Evolutionary conservation across 2,329 filamentous ascomycete genomes (phyloP).

Genomic region (Colletotrichum magnum): DNA sequence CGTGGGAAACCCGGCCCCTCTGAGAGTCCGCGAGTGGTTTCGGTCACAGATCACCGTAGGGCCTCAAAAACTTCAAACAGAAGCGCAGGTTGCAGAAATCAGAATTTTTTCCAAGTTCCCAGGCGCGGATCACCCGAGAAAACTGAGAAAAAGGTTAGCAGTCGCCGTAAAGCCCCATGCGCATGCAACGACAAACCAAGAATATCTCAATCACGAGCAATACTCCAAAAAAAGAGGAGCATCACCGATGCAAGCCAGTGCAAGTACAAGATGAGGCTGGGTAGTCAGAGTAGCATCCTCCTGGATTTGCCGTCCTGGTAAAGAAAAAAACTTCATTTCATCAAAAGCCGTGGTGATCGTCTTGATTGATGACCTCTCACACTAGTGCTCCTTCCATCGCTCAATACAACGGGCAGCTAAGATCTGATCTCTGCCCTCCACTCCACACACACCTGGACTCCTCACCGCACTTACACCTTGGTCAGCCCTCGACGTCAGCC

Average conservation of each 20-base stretch:
- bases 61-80: not conserved
- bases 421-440: constrained; percentile 32
- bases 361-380: constrained; percentile 2
- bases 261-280: not conserved
- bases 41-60: not conserved
- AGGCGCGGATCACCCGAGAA: too few relatives aligned
- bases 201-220: not conserved
- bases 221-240: not conserved
- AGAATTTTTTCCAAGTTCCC: not conserved
- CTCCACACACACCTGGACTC: constrained; percentile 21
- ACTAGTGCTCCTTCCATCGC: constrained; percentile 10
- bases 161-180: constrained; percentile 9
- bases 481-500: constrained; percentile 40
- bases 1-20: too few relatives aligned
- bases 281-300: not conserved
- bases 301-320: not conserved
- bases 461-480: constrained; percentile 27
- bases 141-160: not conserved
- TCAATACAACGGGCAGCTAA: not conserved
- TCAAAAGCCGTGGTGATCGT: not conserved
- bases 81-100: not conserved
- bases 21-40: too few relatives aligned
- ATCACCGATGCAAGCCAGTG: too few relatives aligned
- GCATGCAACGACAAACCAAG: constrained; percentile 12
- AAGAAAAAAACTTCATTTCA: too few relatives aligned